These are phyloP conservation scores for Backusella psychrophila DNA, from an alignment of 192 early-diverging fungal species.

Conservation along the genomic window DNA sequence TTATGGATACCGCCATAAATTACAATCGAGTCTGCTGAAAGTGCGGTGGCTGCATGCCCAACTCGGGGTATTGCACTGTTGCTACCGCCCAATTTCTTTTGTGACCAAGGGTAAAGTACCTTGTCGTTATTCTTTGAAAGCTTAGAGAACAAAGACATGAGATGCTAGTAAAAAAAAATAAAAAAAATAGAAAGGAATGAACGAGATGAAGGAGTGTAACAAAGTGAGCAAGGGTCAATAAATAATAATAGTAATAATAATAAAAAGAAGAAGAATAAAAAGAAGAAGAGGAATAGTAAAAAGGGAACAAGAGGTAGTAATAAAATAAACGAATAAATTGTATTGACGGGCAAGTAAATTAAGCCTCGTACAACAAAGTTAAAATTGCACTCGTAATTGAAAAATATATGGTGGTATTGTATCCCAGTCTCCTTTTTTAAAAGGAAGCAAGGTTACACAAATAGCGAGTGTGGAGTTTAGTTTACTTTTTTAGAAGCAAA, in stretches of 20 bases:
- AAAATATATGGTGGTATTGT: not conserved
- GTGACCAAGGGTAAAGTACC: slow-evolving; percentile 30
- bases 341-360: slow-evolving; percentile 8
- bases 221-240: not conserved
- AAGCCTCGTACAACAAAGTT: not conserved
- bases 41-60: slow-evolving; percentile 24
- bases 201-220: slow-evolving; percentile 3
- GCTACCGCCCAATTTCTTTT: slow-evolving; percentile 17
- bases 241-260: not conserved
- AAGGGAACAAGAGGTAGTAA: not conserved
- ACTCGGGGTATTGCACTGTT: slow-evolving; percentile 21
- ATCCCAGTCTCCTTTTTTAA: not conserved
- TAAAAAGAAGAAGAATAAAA: not conserved
- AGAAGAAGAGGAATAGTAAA: not conserved
- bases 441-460: not conserved
- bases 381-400: not conserved
- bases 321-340: not conserved
- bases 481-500: too few relatives aligned
- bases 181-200: not conserved
- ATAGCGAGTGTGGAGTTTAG: not conserved
- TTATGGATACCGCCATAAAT: slow-evolving; percentile 28
- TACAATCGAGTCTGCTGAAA: slow-evolving; percentile 12
- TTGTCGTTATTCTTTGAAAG: slow-evolving; percentile 30
- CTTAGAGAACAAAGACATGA: slow-evolving; percentile 36
- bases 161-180: not conserved